A percentile compares a stretch with the other conserved stretches of the same genome.
Evolutionary conservation across 106 monocot species (phyloP).

Genomic region (Posidonia australis): DNA sequence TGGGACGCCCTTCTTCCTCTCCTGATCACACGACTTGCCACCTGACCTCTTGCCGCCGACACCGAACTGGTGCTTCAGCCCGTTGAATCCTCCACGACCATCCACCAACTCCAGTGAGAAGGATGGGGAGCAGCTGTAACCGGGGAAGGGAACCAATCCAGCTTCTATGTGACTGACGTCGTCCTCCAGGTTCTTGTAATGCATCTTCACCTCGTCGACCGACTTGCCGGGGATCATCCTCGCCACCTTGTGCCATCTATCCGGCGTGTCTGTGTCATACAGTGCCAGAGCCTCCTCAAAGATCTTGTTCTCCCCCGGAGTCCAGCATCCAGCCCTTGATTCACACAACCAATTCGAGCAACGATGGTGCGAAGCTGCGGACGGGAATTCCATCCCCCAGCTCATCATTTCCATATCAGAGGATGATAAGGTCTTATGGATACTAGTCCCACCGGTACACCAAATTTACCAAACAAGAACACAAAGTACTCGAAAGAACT

Average conservation of each 20-base stretch:
- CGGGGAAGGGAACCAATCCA: conserved; percentile 48
- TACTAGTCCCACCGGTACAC: too few relatives aligned
- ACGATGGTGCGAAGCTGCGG: too few relatives aligned
- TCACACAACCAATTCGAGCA: too few relatives aligned
- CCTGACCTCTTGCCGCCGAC: conserved; percentile 32
- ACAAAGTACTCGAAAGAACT: too few relatives aligned
- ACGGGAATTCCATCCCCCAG: too few relatives aligned
- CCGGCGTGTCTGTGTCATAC: conserved; percentile 39
- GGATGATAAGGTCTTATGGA: too few relatives aligned
- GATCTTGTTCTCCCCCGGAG: conserved; percentile 62
- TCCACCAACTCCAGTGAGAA: conserved; percentile 52
- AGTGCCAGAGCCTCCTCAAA: conserved; percentile 77
- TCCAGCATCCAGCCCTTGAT: too few relatives aligned
- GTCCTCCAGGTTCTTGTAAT: conserved; percentile 49
- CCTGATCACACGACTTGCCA: conserved; percentile 43
- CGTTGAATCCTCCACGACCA: conserved; percentile 15
- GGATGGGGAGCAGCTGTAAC: conserved; percentile 27
- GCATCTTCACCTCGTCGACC: conserved; percentile 33
- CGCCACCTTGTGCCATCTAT: conserved; percentile 56
- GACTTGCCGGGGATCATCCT: conserved; percentile 48
- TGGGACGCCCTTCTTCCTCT: conserved; percentile 88
- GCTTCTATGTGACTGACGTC: conserved; percentile 66
- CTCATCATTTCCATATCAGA: too few relatives aligned
- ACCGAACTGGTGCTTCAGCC: conserved; percentile 19
- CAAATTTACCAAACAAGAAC: too few relatives aligned